Base-by-base conservation (phyloP, 371 early-diverging fungal species). In the Modicella reniformis region DNA sequence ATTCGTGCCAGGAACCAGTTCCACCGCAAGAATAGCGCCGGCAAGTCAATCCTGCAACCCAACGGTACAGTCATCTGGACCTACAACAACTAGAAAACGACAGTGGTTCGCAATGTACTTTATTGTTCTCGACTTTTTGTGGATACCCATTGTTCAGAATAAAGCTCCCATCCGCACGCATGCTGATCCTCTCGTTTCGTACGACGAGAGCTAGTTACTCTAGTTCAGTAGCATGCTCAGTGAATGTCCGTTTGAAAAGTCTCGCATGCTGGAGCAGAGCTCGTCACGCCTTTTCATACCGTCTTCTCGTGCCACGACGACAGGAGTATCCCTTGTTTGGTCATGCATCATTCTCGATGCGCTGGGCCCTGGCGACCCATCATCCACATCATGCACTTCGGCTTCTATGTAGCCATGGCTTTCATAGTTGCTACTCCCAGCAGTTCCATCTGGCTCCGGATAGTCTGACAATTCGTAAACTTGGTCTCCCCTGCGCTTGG, bases 1-100 rank as follows among this genome's bases (percentile, higher is more conserved):
- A 65, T 73, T 51, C 74, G 84, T 12, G 72, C 84, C 51, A 70
- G 75, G 61, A 82, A 60, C 53, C 74, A 72, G 59, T 83, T 74
- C 73, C 81, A 83, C 48, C 82, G 84, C 55, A 56, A 48, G 61
- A 30, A 71, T 15, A 59, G 40, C 1, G 6, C 61, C 33, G 79
- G 68, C 23, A 47, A 57, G 6, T 60, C 79, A 2, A 37, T 77
- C n/a, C 32, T 77, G 23, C 73, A 69, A 53, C 34, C 61, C 2
- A 64, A 72, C 33, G 79, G 73, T 13, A 65, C 66, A 0, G 59
- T 50, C 17, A 26, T 34, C 33, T 77, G 79, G 79, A 58, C 54
- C 15, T 77, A 77, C 62, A 41, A 61, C 59, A 65, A 72, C 65
- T 77, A 72, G 52, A 64, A 3, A 49, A n/a, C n/a, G n/a, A n/a